A percentile compares a stretch with the other conserved stretches of the same genome.
These are phyloP conservation scores for Globisporangium sylvaticum DNA, from an alignment of 352 stramenopile genomes.

Conservation along the genomic window DNA sequence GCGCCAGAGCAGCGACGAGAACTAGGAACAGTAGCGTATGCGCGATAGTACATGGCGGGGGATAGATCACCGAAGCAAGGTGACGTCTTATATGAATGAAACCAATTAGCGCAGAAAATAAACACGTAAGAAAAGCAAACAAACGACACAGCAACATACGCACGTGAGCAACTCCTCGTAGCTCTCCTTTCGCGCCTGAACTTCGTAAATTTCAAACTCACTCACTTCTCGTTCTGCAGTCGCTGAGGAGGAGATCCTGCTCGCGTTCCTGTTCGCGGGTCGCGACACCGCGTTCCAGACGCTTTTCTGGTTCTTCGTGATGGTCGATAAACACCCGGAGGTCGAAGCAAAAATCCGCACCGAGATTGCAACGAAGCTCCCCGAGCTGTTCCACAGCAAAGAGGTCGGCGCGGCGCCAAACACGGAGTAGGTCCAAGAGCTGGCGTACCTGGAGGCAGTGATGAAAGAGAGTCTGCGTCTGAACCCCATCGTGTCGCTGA, in stretches of 20 bases:
- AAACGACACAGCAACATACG: too few species aligned
- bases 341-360: constrained; percentile 41
- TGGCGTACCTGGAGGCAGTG: constrained; percentile 43
- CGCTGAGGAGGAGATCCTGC: too few species aligned
- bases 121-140: too few species aligned
- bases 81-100: not conserved
- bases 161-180: too few species aligned
- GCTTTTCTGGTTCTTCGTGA: constrained; percentile 72
- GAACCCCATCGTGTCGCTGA: constrained; percentile 56
- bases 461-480: constrained; percentile 64
- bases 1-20: constrained; percentile 41
- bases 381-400: not conserved
- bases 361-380: constrained; percentile 35
- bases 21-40: not conserved
- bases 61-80: not conserved
- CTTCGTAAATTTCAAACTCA: too few species aligned
- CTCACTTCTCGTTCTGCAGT: too few species aligned
- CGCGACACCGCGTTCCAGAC: constrained; percentile 73
- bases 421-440: constrained; percentile 40
- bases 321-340: constrained; percentile 41
- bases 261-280: constrained; percentile 82
- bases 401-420: constrained; percentile 17
- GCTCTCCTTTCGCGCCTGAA: too few species aligned
- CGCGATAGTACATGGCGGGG: not conserved
- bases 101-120: too few species aligned